Percentiles rank a stretch among this genome's conserved stretches.
These are phyloP conservation scores for Glycine latifolia DNA, from an alignment of 306 rosid species.

Conservation along the genomic window DNA sequence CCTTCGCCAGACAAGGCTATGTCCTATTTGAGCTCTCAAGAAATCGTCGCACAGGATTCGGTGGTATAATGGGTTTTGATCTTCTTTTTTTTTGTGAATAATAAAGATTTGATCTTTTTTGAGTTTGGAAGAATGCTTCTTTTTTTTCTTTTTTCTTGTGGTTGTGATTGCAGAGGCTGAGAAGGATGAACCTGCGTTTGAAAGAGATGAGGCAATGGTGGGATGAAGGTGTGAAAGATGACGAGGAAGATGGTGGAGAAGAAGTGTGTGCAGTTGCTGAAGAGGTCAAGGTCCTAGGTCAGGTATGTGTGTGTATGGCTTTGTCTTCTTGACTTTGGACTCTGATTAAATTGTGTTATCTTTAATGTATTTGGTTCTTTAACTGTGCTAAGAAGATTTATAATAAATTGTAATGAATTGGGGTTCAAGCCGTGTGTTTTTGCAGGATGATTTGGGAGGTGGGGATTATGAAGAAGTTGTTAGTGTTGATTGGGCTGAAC, in stretches of 20 bases:
- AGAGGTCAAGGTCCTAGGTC: constrained; percentile 23
- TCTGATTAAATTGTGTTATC: neutral
- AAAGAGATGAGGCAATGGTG: constrained; percentile 64
- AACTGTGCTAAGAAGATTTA: neutral
- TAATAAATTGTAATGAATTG: neutral
- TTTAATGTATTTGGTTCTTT: neutral
- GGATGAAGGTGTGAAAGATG: constrained; percentile 53
- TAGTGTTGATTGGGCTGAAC: constrained; percentile 63
- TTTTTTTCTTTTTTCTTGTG: neutral
- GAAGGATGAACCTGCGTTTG: constrained; percentile 53
- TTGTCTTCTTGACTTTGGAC: neutral
- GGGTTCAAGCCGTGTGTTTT: neutral
- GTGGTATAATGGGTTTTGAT: constrained; percentile 38
- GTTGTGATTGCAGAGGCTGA: constrained; percentile 52
- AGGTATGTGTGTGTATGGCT: constrained; percentile 30
- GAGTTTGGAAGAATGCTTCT: neutral
- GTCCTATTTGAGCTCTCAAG: constrained; percentile 21
- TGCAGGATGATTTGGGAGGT: constrained; percentile 48
- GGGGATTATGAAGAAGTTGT: constrained; percentile 55
- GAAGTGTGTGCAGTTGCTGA: constrained; percentile 15
- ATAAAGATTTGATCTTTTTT: neutral
- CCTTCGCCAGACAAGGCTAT: constrained; percentile 17
- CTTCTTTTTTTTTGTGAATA: no score
- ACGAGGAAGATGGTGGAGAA: constrained; percentile 38
- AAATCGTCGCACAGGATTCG: constrained; percentile 40